Percentiles rank a stretch among this genome's conserved stretches.
These are phyloP conservation scores for Lobosporangium transversale DNA, from an alignment of 192 early-diverging fungal genomes.

Conservation along the genomic window DNA sequence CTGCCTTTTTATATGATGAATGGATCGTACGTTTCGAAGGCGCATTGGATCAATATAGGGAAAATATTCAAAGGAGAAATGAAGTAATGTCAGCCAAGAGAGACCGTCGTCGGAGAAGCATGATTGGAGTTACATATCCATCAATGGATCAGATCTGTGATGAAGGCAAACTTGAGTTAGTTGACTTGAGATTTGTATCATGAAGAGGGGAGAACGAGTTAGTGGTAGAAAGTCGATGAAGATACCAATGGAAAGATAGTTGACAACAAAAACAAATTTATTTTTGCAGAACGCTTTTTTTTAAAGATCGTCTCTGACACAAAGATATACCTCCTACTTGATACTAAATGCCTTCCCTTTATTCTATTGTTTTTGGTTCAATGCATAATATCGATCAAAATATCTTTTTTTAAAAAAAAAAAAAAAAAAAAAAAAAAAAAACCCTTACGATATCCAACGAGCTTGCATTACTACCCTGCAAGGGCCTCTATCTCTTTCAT, in stretches of 20 bases:
- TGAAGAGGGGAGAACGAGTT: too few species aligned
- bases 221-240: too few species aligned
- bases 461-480: slow-evolving; percentile 31
- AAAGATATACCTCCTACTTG: too few species aligned
- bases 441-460: too few species aligned
- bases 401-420: too few species aligned
- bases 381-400: too few species aligned
- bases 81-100: slow-evolving; percentile 17
- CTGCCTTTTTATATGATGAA: slow-evolving; percentile 17
- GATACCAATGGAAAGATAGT: not conserved
- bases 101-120: slow-evolving; percentile 10
- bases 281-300: too few species aligned
- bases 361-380: too few species aligned
- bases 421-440: slow-evolving; percentile 3
- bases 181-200: slow-evolving; percentile 42
- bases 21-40: slow-evolving; percentile 29
- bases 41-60: slow-evolving; percentile 23
- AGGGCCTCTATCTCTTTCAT: slow-evolving; percentile 19
- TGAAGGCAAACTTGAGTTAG: not conserved
- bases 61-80: slow-evolving; percentile 19
- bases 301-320: too few species aligned
- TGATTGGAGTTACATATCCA: not conserved
- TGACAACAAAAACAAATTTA: not conserved
- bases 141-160: not conserved
- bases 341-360: too few species aligned